Evolutionary conservation across 306 rosid species (phyloP).

Genomic region (Biancaea sappan): DNA sequence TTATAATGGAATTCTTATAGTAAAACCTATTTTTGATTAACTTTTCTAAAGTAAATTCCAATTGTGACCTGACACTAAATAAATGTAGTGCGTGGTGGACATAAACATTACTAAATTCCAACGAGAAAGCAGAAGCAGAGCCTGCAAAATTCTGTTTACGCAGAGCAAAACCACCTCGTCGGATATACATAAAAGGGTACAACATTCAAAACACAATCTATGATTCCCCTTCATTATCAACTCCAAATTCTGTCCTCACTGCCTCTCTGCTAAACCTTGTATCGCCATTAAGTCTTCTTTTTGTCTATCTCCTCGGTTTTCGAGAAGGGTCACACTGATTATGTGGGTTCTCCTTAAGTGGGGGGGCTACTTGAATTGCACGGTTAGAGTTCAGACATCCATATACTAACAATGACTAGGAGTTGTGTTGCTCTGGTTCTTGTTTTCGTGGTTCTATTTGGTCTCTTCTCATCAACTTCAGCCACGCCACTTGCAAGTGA

Average conservation of each 20-base stretch:
- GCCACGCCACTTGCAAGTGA: slow-evolving; percentile 87
- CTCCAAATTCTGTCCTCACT: slow-evolving; percentile 39
- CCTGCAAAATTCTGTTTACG: slow-evolving; percentile 4
- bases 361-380: slow-evolving; percentile 19
- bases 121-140: not conserved
- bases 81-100: not conserved
- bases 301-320: slow-evolving; percentile 45
- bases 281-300: slow-evolving; percentile 35
- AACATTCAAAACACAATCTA: slow-evolving; percentile 21
- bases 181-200: slow-evolving; percentile 17
- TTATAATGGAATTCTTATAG: not conserved
- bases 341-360: slow-evolving; percentile 41
- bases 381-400: slow-evolving; percentile 35
- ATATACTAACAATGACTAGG: slow-evolving; percentile 54
- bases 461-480: slow-evolving; percentile 65
- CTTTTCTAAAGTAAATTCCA: not conserved
- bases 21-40: not conserved
- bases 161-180: slow-evolving; percentile 29
- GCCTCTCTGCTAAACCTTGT: slow-evolving; percentile 39
- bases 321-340: slow-evolving; percentile 41
- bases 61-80: not conserved
- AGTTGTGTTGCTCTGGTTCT: slow-evolving; percentile 47
- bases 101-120: not conserved
- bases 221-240: slow-evolving; percentile 44
- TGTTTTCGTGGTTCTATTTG: slow-evolving; percentile 50